Evolutionary conservation across 495 filamentous ascomycete species (phyloP), one percentile per base, ranked within the genome.

Genomic region (Penicillium diatomitis): DNA sequence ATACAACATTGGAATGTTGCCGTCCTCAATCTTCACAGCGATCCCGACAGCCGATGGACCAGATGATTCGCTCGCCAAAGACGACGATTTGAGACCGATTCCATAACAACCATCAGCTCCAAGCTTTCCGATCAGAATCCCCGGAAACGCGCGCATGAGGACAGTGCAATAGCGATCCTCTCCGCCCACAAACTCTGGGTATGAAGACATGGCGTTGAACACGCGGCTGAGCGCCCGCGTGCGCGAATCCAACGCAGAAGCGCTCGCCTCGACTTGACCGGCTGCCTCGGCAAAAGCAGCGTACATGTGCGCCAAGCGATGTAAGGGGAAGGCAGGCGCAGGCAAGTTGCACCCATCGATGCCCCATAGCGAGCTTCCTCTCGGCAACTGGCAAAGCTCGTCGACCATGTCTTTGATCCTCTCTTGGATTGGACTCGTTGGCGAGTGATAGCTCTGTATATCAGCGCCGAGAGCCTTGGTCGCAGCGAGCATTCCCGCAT

Each of bases 21-120:
- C 65, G 52, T 71, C 70, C 42, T 71, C 68, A 31, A 71, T 60
- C 44, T 73, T 71, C 30, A 73, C 61, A 0, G 70, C 60, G 45
- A 71, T 63, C 0, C 67, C 70, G 41, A 70, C 50, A 2, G 51
- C 65, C 64, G 6, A 57, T 32, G 0, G 54, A 46, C 32, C 32
- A 39, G 6, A 42, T 54, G 6, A 67, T 71, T 6, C 58, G 36
- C 29, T 59, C 56, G 20, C 20, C 20, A 20, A 20, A 20, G 20
- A 20, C n/a, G 64, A 65, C 34, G 50, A 57, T 35, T 58, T 53
- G 6, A 73, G 41, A 0, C 58, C 67, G 33, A 70, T 55, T 12
- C 61, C 61, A 47, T 71, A 71, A 50, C 65, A 71, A 0, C 60
- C 68, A 46, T 69, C 68, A 0, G 68, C 68, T 0, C 70, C 67